Conservation (phyloP, 176 grass and related monocot species). For the Hsuehochloa calcarea region DNA sequence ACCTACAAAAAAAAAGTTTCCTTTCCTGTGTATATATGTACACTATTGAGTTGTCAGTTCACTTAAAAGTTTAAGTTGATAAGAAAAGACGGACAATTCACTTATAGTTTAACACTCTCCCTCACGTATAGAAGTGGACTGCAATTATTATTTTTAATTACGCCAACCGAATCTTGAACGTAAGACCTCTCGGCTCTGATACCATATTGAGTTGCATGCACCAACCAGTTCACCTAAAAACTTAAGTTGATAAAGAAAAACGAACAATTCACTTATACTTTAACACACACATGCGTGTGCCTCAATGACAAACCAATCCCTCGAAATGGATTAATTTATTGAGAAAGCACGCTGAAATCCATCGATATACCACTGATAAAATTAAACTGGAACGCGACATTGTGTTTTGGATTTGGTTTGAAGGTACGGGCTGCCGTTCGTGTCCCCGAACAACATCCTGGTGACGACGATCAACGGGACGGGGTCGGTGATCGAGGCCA, state of each 20-base stretch:
- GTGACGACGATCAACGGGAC: slow-evolving; percentile 93
- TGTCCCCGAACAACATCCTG: slow-evolving; percentile 90
- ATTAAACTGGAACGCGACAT: not conserved
- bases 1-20: not conserved
- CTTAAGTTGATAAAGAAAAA: too few relatives aligned
- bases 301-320: not conserved
- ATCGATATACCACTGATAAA: not conserved
- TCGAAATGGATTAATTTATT: not conserved
- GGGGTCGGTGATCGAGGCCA: slow-evolving; percentile 64
- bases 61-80: too few relatives aligned
- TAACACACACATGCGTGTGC: not conserved
- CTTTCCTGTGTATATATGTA: not conserved
- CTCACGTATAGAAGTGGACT: too few relatives aligned
- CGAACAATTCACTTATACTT: too few relatives aligned
- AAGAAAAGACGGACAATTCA: too few relatives aligned
- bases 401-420: not conserved
- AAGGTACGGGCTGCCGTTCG: slow-evolving; percentile 90
- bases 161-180: too few relatives aligned
- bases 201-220: too few relatives aligned
- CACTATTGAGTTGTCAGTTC: too few relatives aligned
- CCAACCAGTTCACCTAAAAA: too few relatives aligned
- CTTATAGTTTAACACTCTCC: too few relatives aligned
- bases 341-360: not conserved
- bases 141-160: too few relatives aligned
- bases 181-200: too few relatives aligned